phyloP scores from a whole-genome alignment of 2,329 filamentous ascomycete genomes.

The Ophiostoma australiae region DNA sequence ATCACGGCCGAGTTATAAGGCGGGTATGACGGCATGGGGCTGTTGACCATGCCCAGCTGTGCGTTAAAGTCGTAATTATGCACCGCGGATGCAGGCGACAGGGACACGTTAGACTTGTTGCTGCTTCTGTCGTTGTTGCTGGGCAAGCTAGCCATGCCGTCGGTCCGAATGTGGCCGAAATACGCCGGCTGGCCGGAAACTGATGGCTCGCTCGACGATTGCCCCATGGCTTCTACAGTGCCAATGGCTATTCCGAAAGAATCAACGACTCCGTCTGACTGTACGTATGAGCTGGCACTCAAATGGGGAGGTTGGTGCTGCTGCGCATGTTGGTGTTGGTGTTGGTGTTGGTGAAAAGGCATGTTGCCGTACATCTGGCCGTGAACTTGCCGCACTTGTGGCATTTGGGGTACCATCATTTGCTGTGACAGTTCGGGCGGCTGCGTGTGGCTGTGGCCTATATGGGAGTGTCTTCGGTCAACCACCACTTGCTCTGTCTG shows the following conservation, averaged over 20 bases:
- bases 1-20: background rate
- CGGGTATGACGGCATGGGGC: background rate
- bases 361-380: background rate
- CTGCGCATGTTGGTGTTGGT: background rate
- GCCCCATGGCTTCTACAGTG: background rate
- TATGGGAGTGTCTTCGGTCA: background rate
- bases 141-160: background rate
- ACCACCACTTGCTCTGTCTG: background rate
- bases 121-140: constrained; percentile 18
- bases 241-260: background rate
- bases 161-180: background rate
- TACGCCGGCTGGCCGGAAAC: background rate
- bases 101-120: background rate
- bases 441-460: background rate
- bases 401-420: background rate
- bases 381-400: background rate
- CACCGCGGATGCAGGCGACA: constrained; percentile 24
- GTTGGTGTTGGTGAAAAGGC: background rate
- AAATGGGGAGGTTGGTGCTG: background rate
- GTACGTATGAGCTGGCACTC: background rate
- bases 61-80: background rate
- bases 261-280: background rate
- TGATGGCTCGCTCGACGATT: background rate
- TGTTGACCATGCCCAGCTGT: background rate
- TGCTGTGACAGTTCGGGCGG: background rate